These are phyloP conservation scores for Globisporangium takayamanum DNA, from an alignment of 352 stramenopile genomes.

Conservation along the genomic window DNA sequence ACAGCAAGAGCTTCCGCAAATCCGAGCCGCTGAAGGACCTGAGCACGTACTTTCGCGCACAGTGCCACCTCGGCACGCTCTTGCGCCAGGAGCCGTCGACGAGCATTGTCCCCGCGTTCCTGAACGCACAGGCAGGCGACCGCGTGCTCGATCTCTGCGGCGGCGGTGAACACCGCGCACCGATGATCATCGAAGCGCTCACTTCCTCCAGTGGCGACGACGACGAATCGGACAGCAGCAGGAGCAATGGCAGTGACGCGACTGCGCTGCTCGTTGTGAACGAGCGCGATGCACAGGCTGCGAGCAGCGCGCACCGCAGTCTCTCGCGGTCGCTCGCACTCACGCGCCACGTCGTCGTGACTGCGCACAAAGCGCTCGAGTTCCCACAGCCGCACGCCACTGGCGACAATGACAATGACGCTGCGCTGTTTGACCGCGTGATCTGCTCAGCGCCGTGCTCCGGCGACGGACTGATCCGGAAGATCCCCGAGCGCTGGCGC, in stretches of 20 bases:
- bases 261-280: conserved; percentile 55
- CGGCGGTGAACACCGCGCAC: conserved; percentile 57
- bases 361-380: conserved; percentile 63
- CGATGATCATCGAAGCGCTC: conserved; percentile 39
- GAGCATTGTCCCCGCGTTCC: conserved; percentile 94
- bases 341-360: conserved; percentile 47
- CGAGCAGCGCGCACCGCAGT: conserved; percentile 42
- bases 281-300: conserved; percentile 49
- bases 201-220: neutral
- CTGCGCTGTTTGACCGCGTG: conserved; percentile 61
- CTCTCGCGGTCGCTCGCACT: conserved; percentile 51
- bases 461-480: conserved; percentile 72
- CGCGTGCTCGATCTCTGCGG: conserved; percentile 64
- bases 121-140: conserved; percentile 85
- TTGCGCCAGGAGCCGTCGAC: conserved; percentile 93
- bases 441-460: conserved; percentile 74
- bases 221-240: too few species aligned
- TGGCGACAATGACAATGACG: conserved; percentile 9
- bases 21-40: conserved; percentile 84
- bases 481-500: conserved; percentile 75
- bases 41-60: conserved; percentile 89
- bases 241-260: neutral
- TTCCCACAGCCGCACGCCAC: conserved; percentile 37
- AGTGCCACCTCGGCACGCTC: conserved; percentile 86
- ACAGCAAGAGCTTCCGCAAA: conserved; percentile 83